Evolutionary conservation across 169 alveolate species (phyloP).

Genomic region (Cryptosporidium felis): DNA sequence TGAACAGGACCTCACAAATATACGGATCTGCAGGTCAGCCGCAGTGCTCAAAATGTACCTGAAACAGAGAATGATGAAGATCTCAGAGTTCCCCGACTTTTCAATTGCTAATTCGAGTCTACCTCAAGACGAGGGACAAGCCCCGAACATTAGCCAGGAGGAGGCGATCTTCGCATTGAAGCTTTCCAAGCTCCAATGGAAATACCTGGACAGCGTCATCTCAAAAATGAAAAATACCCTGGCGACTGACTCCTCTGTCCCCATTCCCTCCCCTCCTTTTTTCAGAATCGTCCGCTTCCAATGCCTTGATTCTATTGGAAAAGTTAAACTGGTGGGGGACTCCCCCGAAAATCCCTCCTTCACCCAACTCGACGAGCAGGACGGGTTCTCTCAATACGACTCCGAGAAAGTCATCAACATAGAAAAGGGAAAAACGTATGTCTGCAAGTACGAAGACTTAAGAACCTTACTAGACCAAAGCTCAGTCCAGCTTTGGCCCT

Average conservation of each 20-base stretch:
- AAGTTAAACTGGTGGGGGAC: neutral
- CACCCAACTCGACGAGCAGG: constrained; percentile 20
- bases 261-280: constrained; percentile 52
- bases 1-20: constrained; percentile 14
- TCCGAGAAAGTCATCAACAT: constrained; percentile 4
- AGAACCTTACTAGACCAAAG: constrained; percentile 11
- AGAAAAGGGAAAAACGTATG: constrained; percentile 33
- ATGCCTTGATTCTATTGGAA: constrained; percentile 12
- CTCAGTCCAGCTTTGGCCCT: constrained; percentile 54
- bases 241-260: constrained; percentile 25
- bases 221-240: constrained; percentile 57
- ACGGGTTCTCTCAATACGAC: neutral
- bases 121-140: neutral
- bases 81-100: constrained; percentile 59
- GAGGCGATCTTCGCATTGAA: constrained; percentile 49
- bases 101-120: constrained; percentile 59
- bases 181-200: constrained; percentile 54
- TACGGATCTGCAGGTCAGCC: constrained; percentile 24
- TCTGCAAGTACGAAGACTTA: constrained; percentile 27
- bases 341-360: neutral
- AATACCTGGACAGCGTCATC: constrained; percentile 14
- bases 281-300: constrained; percentile 42
- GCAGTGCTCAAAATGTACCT: constrained; percentile 41
- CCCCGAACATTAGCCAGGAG: constrained; percentile 16
- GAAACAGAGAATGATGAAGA: constrained; percentile 48